Base-by-base conservation (phyloP, 75 land plant species). In the Pseudotsuga menziesii region DNA sequence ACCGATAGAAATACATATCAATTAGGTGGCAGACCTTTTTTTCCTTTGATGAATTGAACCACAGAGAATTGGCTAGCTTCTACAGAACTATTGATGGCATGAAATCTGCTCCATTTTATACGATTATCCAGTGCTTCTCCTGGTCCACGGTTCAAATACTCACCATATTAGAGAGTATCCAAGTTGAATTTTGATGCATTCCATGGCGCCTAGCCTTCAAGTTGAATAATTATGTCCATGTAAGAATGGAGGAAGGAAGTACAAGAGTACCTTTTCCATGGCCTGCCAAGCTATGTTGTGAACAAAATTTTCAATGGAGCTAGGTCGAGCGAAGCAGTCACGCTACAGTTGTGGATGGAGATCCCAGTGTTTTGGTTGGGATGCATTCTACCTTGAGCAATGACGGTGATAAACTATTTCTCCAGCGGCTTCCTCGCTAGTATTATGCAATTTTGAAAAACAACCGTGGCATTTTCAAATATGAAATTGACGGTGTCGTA, bases 131-230 rank as follows among this genome's bases (percentile, higher is more conserved):
- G 29, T 22, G 15, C 35, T 55, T 85, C 62, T 2, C 88, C 85
- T 15, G 82, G 61, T 57, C 88, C 88, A 27, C 15, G 23, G 82
- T 76, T 76, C 15, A 76, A 41, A 32, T 79, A 82, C 85, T 82
- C 84, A 8, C 67, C 88, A 72, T 73, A 85, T n/a, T n/a, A n/a
- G n/a, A 82, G 48, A 29, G 88, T 85, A 20, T 76, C 29, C 20
- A 73, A 36, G 22, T 67, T 73, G 15, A 41, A 74, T 57, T 25
- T 19, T 3, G 61, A 48, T 15, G 77, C 77, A 76, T 81, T 69
- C 87, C 87, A 85, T 22, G 55, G 58, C 72, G 67, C 0, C 87
- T 84, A 82, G n/a, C 88, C 88, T n/a, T 69, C 56, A 0, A 85
- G 88, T 14, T 82, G 61, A 17, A 85, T 66, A 13, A 78, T 27